phyloP scores from a whole-genome alignment of 768 basidiomycete genomes.

The Naematelia encephala region DNA sequence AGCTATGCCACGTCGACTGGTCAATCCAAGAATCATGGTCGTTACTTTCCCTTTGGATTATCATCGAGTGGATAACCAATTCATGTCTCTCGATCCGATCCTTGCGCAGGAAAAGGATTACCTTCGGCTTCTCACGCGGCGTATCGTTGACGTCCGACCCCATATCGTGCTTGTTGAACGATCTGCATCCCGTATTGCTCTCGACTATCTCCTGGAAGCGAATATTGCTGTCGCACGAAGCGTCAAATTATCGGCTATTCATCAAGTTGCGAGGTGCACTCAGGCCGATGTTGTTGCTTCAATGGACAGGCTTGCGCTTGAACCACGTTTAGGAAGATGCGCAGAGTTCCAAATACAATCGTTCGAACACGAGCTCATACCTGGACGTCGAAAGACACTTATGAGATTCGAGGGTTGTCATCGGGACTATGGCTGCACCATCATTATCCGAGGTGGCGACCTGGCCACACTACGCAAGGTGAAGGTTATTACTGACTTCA shows the following conservation, averaged over 20 bases:
- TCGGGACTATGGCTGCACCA: conserved; percentile 88
- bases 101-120: conserved; percentile 91
- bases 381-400: conserved; percentile 89
- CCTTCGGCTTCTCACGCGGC: conserved; percentile 76
- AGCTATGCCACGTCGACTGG: conserved; percentile 76
- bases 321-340: conserved; percentile 86
- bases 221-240: conserved; percentile 86
- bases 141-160: conserved; percentile 86
- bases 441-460: conserved; percentile 83
- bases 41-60: conserved; percentile 92
- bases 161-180: conserved; percentile 89
- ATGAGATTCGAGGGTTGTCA: conserved; percentile 98
- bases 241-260: conserved; percentile 82
- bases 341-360: conserved; percentile 81
- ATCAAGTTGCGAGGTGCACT: conserved; percentile 86
- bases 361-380: conserved; percentile 88
- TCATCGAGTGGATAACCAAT: conserved; percentile 67
- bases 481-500: conserved; percentile 88
- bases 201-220: conserved; percentile 77
- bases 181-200: conserved; percentile 81
- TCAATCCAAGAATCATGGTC: conserved; percentile 90
- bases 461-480: conserved; percentile 73
- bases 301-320: conserved; percentile 86
- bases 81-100: conserved; percentile 86
- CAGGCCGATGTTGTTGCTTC: conserved; percentile 93